These are phyloP conservation scores for Adansonia rubrostipa DNA, from an alignment of 441 rosid genomes.

Conservation along the genomic window DNA sequence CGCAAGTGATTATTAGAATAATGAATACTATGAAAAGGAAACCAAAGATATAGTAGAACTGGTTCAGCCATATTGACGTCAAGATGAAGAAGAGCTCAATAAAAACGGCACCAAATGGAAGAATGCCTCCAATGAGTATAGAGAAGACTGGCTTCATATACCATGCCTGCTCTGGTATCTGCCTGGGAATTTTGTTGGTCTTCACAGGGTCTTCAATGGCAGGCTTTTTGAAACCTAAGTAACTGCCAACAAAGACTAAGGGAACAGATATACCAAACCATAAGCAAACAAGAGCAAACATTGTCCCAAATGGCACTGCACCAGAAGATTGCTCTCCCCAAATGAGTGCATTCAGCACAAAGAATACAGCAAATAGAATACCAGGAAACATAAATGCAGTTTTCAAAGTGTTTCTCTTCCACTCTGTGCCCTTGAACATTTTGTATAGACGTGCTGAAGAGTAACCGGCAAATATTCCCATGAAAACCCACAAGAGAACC, in stretches of 20 bases:
- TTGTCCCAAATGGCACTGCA: constrained; percentile 93
- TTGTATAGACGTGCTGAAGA: constrained; percentile 85
- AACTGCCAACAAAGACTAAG: constrained; percentile 89
- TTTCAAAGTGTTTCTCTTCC: constrained; percentile 90
- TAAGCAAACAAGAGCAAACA: constrained; percentile 92
- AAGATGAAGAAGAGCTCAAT: constrained; percentile 96
- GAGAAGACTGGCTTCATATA: constrained; percentile 93
- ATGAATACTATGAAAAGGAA: constrained; percentile 94
- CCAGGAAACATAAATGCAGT: constrained; percentile 95
- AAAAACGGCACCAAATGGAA: constrained; percentile 95
- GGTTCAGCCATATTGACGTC: constrained; percentile 98
- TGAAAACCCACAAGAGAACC: constrained; percentile 97
- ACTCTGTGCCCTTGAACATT: constrained; percentile 91
- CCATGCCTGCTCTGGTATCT: constrained; percentile 97
- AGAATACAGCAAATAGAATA: constrained; percentile 78
- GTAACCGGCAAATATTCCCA: constrained; percentile 94
- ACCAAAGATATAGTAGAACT: constrained; percentile 96
- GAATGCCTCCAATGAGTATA: constrained; percentile 90
- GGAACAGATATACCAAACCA: constrained; percentile 99
- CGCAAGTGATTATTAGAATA: constrained; percentile 86
- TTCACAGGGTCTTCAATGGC: constrained; percentile 90
- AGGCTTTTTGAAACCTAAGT: constrained; percentile 91
- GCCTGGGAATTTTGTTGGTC: constrained; percentile 92
- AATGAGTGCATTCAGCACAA: constrained; percentile 79
- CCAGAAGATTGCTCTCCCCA: constrained; percentile 98